These are phyloP conservation scores for Phytophthora europaea DNA, from an alignment of 352 stramenopile species.

Conservation along the genomic window DNA sequence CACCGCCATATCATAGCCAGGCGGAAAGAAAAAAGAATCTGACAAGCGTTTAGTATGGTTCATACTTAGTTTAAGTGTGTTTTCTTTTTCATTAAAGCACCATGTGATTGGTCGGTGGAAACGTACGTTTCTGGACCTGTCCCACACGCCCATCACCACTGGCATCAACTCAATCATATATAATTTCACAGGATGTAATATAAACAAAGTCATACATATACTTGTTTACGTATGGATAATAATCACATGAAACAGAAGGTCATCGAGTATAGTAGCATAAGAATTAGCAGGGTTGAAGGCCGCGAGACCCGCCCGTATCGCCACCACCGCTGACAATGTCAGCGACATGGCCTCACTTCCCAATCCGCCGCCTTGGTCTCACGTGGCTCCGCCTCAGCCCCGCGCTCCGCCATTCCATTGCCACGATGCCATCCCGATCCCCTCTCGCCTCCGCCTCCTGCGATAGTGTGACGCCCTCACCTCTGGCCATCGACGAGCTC, in stretches of 20 bases:
- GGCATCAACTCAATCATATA: neutral
- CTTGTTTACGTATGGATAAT: too few relatives aligned
- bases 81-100: neutral
- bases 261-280: neutral
- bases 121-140: neutral
- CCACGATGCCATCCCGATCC: slow-evolving; percentile 30
- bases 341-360: slow-evolving; percentile 27
- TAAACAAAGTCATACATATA: too few relatives aligned
- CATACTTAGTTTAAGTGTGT: neutral
- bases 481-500: slow-evolving; percentile 33
- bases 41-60: neutral
- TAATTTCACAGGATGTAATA: too few relatives aligned
- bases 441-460: slow-evolving; percentile 21
- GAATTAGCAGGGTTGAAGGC: neutral
- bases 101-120: neutral
- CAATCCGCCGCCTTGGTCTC: slow-evolving; percentile 33
- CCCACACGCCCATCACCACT: neutral
- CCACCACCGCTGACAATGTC: neutral
- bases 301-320: neutral
- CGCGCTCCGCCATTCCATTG: neutral
- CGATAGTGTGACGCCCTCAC: slow-evolving; percentile 20
- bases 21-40: slow-evolving; percentile 1
- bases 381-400: slow-evolving; percentile 25
- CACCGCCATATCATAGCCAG: neutral
- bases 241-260: neutral